phyloP scores from a whole-genome alignment of 2,329 filamentous ascomycete species.

The Claviceps paspali region DNA sequence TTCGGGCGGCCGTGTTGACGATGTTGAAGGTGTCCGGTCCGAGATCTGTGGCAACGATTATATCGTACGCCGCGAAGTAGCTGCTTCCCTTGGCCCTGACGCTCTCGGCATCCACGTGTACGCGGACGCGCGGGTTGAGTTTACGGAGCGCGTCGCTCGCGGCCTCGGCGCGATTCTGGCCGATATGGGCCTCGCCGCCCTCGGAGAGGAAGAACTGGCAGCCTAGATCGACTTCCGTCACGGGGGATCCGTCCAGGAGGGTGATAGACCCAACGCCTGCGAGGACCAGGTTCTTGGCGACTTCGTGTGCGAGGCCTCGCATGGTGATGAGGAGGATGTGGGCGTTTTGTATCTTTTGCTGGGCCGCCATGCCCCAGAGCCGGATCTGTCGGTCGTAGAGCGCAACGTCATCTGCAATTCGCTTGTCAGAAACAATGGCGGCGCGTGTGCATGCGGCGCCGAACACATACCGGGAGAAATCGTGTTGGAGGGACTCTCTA shows the following conservation, averaged over 20 bases:
- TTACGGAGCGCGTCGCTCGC: slow-evolving; percentile 64
- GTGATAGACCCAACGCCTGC: slow-evolving; percentile 86
- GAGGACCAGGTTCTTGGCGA: slow-evolving; percentile 93
- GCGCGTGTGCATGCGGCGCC: background rate
- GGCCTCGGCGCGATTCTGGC: slow-evolving; percentile 72
- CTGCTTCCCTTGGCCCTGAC: slow-evolving; percentile 52
- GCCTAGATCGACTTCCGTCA: slow-evolving; percentile 67
- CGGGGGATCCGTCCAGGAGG: slow-evolving; percentile 61
- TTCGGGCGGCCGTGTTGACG: slow-evolving; percentile 75
- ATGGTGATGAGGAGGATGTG: slow-evolving; percentile 82
- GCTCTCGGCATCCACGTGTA: slow-evolving; percentile 54
- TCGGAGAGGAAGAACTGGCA: slow-evolving; percentile 66
- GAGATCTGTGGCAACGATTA: slow-evolving; percentile 82
- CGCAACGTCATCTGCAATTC: slow-evolving; percentile 67
- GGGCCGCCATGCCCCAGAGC: slow-evolving; percentile 90
- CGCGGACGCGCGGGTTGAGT: slow-evolving; percentile 75
- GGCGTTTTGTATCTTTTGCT: slow-evolving; percentile 79
- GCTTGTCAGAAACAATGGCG: background rate
- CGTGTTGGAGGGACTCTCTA: slow-evolving; percentile 9
- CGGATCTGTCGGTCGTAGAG: slow-evolving; percentile 96
- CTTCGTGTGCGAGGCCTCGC: slow-evolving; percentile 78
- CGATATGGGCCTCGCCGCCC: slow-evolving; percentile 46
- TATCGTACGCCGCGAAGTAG: slow-evolving; percentile 67
- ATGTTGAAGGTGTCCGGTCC: slow-evolving; percentile 57
- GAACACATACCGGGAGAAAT: slow-evolving; percentile 23